Conservation (phyloP, 2,329 filamentous ascomycete genomes). For the Ciborinia camelliae region DNA sequence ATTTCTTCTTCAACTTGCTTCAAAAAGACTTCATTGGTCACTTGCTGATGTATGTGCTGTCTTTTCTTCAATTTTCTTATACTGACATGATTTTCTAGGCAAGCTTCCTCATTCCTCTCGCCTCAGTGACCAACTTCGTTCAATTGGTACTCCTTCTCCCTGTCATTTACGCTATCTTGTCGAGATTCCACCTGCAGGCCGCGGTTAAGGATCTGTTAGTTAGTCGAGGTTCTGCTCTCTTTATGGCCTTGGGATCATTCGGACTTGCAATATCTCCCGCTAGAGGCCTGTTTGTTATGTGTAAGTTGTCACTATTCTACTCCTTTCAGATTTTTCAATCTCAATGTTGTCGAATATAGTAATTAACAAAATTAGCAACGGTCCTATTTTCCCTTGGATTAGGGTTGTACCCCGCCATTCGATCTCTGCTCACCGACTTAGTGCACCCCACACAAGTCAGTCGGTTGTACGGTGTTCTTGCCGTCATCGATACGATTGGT, state of each 20-base stretch:
- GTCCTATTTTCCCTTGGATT: slow-evolving; percentile 46
- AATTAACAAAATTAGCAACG: slow-evolving; percentile 38
- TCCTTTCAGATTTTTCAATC: too few species aligned
- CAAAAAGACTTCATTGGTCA: slow-evolving; percentile 42
- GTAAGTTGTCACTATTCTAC: slow-evolving; percentile 12
- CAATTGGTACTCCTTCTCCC: slow-evolving; percentile 26
- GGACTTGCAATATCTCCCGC: slow-evolving; percentile 18
- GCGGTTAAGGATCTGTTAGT: slow-evolving; percentile 30
- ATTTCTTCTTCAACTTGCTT: slow-evolving; percentile 51
- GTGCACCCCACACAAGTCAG: slow-evolving; percentile 54
- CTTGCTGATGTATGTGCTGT: slow-evolving; percentile 41
- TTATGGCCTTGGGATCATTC: slow-evolving; percentile 19
- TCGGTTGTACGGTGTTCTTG: slow-evolving; percentile 51
- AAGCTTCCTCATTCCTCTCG: slow-evolving; percentile 25
- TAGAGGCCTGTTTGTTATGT: slow-evolving; percentile 17
- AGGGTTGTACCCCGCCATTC: slow-evolving; percentile 44
- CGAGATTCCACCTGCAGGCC: slow-evolving; percentile 9
- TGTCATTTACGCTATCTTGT: slow-evolving; percentile 18
- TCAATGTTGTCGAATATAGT: neutral
- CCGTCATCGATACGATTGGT: slow-evolving; percentile 50
- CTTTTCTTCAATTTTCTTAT: neutral
- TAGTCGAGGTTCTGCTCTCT: slow-evolving; percentile 30
- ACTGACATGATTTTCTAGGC: slow-evolving; percentile 17
- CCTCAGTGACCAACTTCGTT: slow-evolving; percentile 21
- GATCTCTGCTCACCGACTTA: slow-evolving; percentile 51